Conservation (phyloP, 768 basidiomycete species). For the Leccinum uliginosum region DNA sequence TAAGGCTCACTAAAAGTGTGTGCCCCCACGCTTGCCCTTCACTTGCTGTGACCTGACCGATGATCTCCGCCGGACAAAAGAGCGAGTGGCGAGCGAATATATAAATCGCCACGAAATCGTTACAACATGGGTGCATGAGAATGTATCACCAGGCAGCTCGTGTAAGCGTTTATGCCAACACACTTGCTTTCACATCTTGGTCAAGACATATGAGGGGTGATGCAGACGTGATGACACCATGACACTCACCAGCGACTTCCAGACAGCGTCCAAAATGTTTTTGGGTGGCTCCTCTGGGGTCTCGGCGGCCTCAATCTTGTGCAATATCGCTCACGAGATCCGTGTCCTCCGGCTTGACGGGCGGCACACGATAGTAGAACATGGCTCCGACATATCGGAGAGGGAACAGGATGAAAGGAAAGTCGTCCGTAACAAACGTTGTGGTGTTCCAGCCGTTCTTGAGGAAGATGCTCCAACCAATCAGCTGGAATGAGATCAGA, state of each 20-base stretch:
- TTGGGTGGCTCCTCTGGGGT: slow-evolving; percentile 69
- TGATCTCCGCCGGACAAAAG: too few relatives aligned
- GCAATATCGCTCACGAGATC: slow-evolving; percentile 74
- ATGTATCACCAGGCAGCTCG: too few relatives aligned
- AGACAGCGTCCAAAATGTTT: slow-evolving; percentile 66
- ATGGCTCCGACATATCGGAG: slow-evolving; percentile 62
- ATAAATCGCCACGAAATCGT: too few relatives aligned
- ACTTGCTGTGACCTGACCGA: too few relatives aligned
- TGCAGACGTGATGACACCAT: neutral
- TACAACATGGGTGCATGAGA: neutral
- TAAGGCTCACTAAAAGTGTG: too few relatives aligned
- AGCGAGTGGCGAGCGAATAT: too few relatives aligned
- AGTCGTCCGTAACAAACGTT: slow-evolving; percentile 80
- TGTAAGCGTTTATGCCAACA: neutral
- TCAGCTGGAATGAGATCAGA: slow-evolving; percentile 42
- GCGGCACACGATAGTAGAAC: neutral
- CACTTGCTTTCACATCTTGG: slow-evolving; percentile 18
- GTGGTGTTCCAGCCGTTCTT: slow-evolving; percentile 47
- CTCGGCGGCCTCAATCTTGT: slow-evolving; percentile 66
- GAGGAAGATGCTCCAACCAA: slow-evolving; percentile 50
- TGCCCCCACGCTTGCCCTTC: too few relatives aligned
- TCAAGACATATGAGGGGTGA: neutral
- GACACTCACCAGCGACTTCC: slow-evolving; percentile 69
- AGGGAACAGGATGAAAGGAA: slow-evolving; percentile 71
- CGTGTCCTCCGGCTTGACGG: slow-evolving; percentile 49